Evolutionary conservation across 2,329 filamentous ascomycete species (phyloP), one percentile per base, ranked within the genome.

Genomic region (Aspergillus brasiliensis): DNA sequence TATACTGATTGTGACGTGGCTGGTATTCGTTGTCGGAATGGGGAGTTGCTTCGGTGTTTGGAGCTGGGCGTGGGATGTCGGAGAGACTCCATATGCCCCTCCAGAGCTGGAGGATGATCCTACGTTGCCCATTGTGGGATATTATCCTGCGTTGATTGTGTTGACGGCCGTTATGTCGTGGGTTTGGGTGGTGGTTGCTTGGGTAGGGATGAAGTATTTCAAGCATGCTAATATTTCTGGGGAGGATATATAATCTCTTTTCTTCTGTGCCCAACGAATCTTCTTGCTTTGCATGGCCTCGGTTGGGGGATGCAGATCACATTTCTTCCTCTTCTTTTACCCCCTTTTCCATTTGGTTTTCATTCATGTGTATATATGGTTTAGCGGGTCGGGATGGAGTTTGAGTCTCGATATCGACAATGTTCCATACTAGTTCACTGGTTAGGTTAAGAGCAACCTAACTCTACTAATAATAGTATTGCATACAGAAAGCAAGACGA

Each of bases 201-300:
- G 95, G 95, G 89, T 98, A 51, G 95, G 95, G 23, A 98, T 99
- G 94, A 99, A 99, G 76, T 98, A 98, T 77, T 99, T 99, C 73
- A 88, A 93, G 68, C 95, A 99, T 81, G 94, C 95, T 34, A 97
- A 97, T 80, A 96, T 98, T 72, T 91, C 83, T 48, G 83, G 82
- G 19, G 84, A 86, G 38, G 84, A 86, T 71, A 75, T 67, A 65
- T 75, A 65, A 74, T 19, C 11, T 10, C 34, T 34, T 23, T 11
- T 17, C 11, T 52, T 34, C 6, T 31, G 28, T 31, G 10, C 11
- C 11, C 28, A 6, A 37, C 28, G 49, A 52, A 52, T 52, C 19
- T 37, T 38, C 21, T 52, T 52, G 13, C 11, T 38, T 37, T 15
- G 25, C 23, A 17, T 23, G 44, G 8, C 21, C 13, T 27, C 10